Evolutionary conservation across 2,329 filamentous ascomycete species (phyloP), one percentile per base, ranked within the genome.

Genomic region (Coniochaeta sp.): DNA sequence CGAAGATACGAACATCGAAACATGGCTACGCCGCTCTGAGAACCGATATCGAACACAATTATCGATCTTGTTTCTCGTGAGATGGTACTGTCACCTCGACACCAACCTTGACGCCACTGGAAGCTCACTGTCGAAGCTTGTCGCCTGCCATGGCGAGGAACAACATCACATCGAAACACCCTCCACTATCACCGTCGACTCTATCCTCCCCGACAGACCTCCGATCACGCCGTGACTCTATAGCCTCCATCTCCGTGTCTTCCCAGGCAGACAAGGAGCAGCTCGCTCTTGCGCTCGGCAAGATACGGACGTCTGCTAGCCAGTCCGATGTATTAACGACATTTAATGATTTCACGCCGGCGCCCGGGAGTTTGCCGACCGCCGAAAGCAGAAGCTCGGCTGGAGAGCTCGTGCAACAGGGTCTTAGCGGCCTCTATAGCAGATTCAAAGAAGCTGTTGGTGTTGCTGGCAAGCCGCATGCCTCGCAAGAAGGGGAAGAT

Each of bases 271-370:
- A 93, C 71, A 89, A 85, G 70, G 89, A 91, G 64, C 87, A 90
- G 61, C 80, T 93, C 40, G 86, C 89, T 36, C 85, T 91, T 63
- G 84, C 89, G 19, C 85, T 97, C 62, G 89, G 96, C 74, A 88
- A 90, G 67, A 96, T 97, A 66, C 93, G 97, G 73, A 91, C 81
- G 58, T 87, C 90, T 6, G 92, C 93, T n/a, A 96, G 90, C 69
- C 89, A 90, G 71, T 90, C 90, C 36, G 89, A 89, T 64, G 85
- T 87, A 36, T 80, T 98, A 56, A 98, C 93, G 2, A 96, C 92
- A 9, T 98, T 98, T 75, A 96, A 96, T 74, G 93, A 97, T 70
- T 93, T 96, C 68, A 90, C 89, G 0, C 82, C 88, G 1, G 87
- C 88, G 6, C 87, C 89, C 0, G 77, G 80, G 2, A 79, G 82